Evolutionary conservation across 164 flowering plant genomes (phyloP), one percentile per base, ranked within the genome.

Genomic region (Berberis thunbergii): DNA sequence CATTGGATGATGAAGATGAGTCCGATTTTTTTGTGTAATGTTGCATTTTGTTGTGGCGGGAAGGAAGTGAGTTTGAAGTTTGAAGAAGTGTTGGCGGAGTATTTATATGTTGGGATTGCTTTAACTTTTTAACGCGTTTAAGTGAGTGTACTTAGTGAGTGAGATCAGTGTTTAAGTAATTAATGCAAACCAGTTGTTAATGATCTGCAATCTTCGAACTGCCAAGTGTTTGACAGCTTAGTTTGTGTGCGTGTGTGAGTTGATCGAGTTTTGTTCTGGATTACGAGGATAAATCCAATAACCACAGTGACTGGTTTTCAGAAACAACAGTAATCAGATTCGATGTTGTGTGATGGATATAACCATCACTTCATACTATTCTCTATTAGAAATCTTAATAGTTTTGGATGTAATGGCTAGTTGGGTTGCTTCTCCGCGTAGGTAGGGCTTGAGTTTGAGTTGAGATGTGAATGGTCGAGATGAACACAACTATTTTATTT

Each of bases 41-140:
- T 3, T 60, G 57, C 57, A 48, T 43, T 12, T 41, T 4, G 45
- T 54, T 61, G 44, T 45, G 52, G 49, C 12, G 61, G 65, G 70
- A 65, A 65, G 70, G 70, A 68, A 68, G 61, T 67, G 65, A 12
- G 65, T 60, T 62, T 60, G 64, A 65, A 64, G 64, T 68, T 68
- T 53, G 48, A 63, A 12, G 45, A 3, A 59, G 49, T 8, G 13
- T 1, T 54, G 9, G 62, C 43, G 60, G 11, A 39, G 64, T 40
- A 58, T 70, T 59, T 60, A 63, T 68, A 56, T 4, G 3, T 40
- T 40, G 26, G 61, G 41, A 43, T 41, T 45, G 7, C 4, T 49
- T 54, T 1, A 12, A 38, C n/a, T 56, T 49, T 48, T 54, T 57
- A 50, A 62, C 58, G 70, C 43, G 3, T 3, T 10, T 46, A 52